Percentiles rank a stretch among this genome's conserved stretches.
Conservation (phyloP, 2,329 filamentous ascomycete species). For the Phialophora tarda region DNA sequence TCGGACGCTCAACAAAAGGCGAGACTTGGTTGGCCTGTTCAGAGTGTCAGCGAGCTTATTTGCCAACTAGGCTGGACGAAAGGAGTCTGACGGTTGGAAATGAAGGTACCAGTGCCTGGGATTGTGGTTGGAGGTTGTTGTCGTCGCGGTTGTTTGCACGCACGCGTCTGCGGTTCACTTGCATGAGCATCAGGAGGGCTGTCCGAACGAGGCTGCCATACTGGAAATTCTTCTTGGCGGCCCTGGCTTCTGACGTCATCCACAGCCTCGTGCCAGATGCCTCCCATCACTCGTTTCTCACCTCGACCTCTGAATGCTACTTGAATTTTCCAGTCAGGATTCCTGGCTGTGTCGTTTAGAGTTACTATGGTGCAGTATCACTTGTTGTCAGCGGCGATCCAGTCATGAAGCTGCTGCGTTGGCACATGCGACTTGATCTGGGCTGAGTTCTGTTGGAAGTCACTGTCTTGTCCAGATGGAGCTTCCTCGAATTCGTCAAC, state of each 20-base stretch:
- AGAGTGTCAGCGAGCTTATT: background rate
- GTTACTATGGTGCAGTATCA: background rate
- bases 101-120: background rate
- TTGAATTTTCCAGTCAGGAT: background rate
- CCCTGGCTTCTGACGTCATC: background rate
- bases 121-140: background rate
- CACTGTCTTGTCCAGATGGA: constrained; percentile 11
- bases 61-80: background rate
- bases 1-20: background rate
- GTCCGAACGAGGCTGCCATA: constrained; percentile 1
- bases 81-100: too few relatives aligned
- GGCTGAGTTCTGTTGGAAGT: background rate
- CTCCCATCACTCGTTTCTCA: background rate
- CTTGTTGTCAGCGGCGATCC: background rate
- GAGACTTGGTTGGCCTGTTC: background rate
- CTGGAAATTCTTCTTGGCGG: background rate
- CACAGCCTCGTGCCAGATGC: background rate
- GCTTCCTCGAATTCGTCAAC: constrained; percentile 10
- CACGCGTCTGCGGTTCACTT: constrained; percentile 1
- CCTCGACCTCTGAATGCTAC: background rate
- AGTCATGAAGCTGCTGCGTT: constrained; percentile 4
- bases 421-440: background rate
- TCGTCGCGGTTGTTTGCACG: background rate
- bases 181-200: background rate
- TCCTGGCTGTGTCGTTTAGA: background rate